phyloP scores from a whole-genome alignment of 345 rosid genomes.

The Trapa bicornis region DNA sequence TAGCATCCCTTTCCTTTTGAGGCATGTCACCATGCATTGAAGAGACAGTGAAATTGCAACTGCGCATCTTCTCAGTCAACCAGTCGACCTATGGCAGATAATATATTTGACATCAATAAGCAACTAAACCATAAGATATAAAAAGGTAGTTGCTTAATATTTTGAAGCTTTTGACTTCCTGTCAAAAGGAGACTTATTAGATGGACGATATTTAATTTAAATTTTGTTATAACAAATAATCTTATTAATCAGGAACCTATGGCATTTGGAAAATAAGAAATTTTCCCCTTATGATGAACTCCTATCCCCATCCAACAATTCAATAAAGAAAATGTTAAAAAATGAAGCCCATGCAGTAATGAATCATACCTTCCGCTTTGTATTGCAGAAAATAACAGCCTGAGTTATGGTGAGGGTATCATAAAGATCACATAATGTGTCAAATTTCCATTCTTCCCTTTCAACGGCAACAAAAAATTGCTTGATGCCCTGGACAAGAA shows the following conservation, averaged over 20 bases:
- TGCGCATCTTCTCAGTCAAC: conserved; percentile 97
- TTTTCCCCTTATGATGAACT: background rate
- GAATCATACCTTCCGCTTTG: conserved; percentile 66
- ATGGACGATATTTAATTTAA: too few relatives aligned
- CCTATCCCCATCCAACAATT: background rate
- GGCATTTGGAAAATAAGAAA: background rate
- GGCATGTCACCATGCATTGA: conserved; percentile 99
- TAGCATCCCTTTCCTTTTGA: conserved; percentile 90
- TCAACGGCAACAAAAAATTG: conserved; percentile 94
- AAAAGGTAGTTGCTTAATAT: too few relatives aligned
- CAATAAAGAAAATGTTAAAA: background rate
- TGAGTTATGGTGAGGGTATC: conserved; percentile 90
- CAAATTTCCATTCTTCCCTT: conserved; percentile 97
- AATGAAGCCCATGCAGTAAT: background rate
- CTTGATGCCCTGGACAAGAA: conserved; percentile 65
- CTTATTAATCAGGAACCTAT: too few relatives aligned
- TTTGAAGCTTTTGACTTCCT: too few relatives aligned
- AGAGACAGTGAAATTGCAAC: conserved; percentile 76
- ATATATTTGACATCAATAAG: too few relatives aligned
- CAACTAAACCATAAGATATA: too few relatives aligned
- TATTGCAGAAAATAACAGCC: conserved; percentile 98
- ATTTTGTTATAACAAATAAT: too few relatives aligned
- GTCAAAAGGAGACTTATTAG: too few relatives aligned
- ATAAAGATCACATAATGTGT: conserved; percentile 88
- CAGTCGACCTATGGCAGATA: conserved; percentile 63